Conservation (phyloP, 345 rosid species). For the Dipteronia sinensis region DNA sequence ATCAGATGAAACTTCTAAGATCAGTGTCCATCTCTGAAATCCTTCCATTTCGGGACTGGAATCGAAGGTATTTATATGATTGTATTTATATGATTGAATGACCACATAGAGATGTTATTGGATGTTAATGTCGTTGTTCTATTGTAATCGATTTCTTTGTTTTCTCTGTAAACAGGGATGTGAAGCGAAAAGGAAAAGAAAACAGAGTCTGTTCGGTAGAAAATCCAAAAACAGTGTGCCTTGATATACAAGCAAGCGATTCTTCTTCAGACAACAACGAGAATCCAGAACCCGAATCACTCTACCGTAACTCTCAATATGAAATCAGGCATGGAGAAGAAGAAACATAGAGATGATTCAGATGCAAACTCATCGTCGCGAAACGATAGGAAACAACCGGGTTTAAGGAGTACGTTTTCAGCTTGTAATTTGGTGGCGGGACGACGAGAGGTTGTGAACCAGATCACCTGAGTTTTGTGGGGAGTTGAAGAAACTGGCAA, state of each 20-base stretch:
- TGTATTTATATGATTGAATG: not conserved
- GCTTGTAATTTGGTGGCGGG: slow-evolving; percentile 14
- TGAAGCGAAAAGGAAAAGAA: slow-evolving; percentile 5
- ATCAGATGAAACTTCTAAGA: slow-evolving; percentile 27
- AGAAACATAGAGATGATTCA: slow-evolving; percentile 9
- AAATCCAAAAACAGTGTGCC: too few relatives aligned
- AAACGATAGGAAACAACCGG: not conserved
- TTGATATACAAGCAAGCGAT: too few relatives aligned
- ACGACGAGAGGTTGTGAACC: slow-evolving; percentile 25
- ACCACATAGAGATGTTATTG: too few relatives aligned
- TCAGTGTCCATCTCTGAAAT: slow-evolving; percentile 25
- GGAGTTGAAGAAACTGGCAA: slow-evolving; percentile 24
- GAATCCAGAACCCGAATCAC: slow-evolving; percentile 27
- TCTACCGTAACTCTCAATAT: too few relatives aligned
- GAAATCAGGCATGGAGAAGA: not conserved
- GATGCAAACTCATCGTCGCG: not conserved
- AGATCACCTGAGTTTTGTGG: slow-evolving; percentile 25
- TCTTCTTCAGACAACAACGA: slow-evolving; percentile 8
- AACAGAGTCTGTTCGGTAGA: too few relatives aligned
- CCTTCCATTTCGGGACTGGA: slow-evolving; percentile 16
- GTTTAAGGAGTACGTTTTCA: slow-evolving; percentile 25
- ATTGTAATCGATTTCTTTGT: not conserved
- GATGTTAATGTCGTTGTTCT: not conserved
- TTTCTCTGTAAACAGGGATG: slow-evolving; percentile 10
- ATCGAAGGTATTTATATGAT: too few relatives aligned